phyloP scores from a whole-genome alignment of 164 flowering plant genomes.

The Cinnamomum micranthum region DNA sequence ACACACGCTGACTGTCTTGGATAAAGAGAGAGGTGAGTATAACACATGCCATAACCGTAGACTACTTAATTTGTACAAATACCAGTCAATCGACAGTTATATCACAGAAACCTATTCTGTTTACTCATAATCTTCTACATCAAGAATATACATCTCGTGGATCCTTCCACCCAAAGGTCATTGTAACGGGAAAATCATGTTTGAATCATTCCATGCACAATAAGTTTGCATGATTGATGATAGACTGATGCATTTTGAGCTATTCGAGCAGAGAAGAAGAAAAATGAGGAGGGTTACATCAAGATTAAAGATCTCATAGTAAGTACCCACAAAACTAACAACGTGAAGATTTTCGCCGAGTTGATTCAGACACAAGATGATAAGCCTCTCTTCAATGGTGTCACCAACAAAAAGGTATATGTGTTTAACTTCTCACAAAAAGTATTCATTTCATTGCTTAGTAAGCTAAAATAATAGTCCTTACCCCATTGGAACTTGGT shows the following conservation, averaged over 20 bases:
- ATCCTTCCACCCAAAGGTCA: no score
- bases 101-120: no score
- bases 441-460: no score
- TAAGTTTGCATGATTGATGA: no score
- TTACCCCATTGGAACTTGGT: no score
- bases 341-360: conserved; percentile 51
- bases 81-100: no score
- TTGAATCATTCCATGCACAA: no score
- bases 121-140: no score
- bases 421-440: not conserved
- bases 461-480: no score
- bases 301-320: conserved; percentile 39
- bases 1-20: conserved; percentile 34
- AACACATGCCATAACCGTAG: not conserved
- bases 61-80: not conserved
- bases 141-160: no score
- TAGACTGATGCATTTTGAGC: no score
- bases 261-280: conserved; percentile 43
- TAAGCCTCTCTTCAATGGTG: conserved; percentile 51
- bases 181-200: no score
- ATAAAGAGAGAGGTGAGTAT: conserved; percentile 44
- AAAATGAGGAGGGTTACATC: conserved; percentile 32
- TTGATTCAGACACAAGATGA: conserved; percentile 50
- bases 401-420: conserved; percentile 51
- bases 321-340: conserved; percentile 45